Evolutionary conservation across 1,284 basidiomycete species (phyloP), one percentile per base, ranked within the genome.

Genomic region (Heterobasidion occidentale): DNA sequence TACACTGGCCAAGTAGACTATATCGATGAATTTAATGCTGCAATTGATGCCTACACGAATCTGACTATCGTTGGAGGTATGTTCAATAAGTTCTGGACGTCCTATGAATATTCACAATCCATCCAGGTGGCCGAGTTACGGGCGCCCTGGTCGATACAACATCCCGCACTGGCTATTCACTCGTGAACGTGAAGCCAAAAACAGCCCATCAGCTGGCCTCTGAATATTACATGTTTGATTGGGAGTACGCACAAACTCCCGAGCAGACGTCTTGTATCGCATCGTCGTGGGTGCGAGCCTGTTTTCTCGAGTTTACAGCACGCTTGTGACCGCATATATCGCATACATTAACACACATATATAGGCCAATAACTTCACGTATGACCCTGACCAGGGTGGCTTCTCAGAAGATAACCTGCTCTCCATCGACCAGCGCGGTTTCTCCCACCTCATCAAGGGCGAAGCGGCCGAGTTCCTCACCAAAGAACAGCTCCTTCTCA

Each of bases 311-410:
- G 48, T 34, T 35, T 9, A 17, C 36, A 9, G 8, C 5, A 19
- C 34, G 19, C 48, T 44, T 14, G 14, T 20, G 0, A 34, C 5
- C 35, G 36, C 35, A 35, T 17, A 35, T 17, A 57, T 52, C 38
- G 35, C 17, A 19, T 33, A 45, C 38, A 52, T 59, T 52, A 36
- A 50, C 56, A 42, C 47, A 52, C 50, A 19, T 47, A 42, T 27
- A 17, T 47, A 83, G 80, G 80, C 77, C 35, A 82, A 83, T 64
- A 87, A 87, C 63, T 83, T 80, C 62, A 85, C 84, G n/a, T 88
- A 78, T 60, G 69, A 77, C 46, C 69, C 75, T 3, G 75, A 76
- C 59, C 70, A 71, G 49, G 80, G 79, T 47, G 81, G 81, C n/a
- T 84, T 86, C 62, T 83, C 84, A 0, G 72, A 75, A 15, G 73